A percentile compares a stretch with the other conserved stretches of the same genome.
Evolutionary conservation across 331 rosid species (phyloP).

Genomic region (Rhamnella rubrinervis): DNA sequence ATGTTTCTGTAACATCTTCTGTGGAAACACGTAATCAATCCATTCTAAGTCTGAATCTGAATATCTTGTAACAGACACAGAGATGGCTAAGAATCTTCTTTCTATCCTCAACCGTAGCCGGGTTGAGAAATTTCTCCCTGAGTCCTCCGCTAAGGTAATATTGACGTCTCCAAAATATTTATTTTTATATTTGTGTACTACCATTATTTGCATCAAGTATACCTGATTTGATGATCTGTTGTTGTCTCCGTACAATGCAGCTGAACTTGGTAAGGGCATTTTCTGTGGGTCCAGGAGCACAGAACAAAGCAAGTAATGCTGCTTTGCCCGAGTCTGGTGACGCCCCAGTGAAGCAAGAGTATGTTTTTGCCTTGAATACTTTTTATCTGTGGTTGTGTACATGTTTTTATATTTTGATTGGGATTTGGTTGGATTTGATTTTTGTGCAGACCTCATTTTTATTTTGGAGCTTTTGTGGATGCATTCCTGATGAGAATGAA

Average conservation of each 20-base stretch:
- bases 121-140: slow-evolving; percentile 5
- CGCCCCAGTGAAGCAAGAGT: slow-evolving; percentile 23
- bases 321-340: background rate
- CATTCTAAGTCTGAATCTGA: background rate
- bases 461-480: slow-evolving; percentile 31
- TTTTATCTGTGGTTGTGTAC: background rate
- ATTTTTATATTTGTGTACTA: background rate
- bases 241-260: background rate
- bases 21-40: background rate
- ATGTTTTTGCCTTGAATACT: background rate
- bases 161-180: background rate
- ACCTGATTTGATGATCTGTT: background rate
- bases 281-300: slow-evolving; percentile 2
- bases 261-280: slow-evolving; percentile 6
- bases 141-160: slow-evolving; percentile 13
- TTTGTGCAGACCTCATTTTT: slow-evolving; percentile 13
- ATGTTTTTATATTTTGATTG: background rate
- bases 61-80: background rate
- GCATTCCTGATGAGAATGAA: slow-evolving; percentile 32
- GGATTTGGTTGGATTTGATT: background rate
- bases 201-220: background rate
- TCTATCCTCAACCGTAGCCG: slow-evolving; percentile 2
- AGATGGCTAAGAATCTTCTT: slow-evolving; percentile 20
- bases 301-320: background rate
- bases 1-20: background rate